Evolutionary conservation across 108 stramenopile species (phyloP), one percentile per base, ranked within the genome.

Genomic region (Cyclotella distinguenda): DNA sequence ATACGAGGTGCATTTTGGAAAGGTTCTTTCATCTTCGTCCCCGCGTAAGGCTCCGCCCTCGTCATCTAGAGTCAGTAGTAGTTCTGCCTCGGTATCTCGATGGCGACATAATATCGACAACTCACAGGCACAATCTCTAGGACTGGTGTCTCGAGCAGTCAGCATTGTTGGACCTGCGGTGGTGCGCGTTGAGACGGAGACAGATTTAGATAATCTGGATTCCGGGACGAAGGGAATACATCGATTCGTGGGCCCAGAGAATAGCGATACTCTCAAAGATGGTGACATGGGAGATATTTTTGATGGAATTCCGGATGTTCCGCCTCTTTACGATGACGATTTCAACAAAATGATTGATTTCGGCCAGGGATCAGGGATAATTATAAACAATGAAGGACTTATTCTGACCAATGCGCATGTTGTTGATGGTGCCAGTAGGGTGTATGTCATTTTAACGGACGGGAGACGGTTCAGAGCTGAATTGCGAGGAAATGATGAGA

Each of bases 361-460:
- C 63, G 92, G 90, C 3, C 91, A 90, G 57, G 95, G 95, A 23
- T 91, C 91, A 3, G 95, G 95, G 25, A 55, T 96, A 26, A 89
- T 96, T 15, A 83, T 91, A 46, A 81, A 83, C 27, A 45, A 68
- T 16, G 80, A 91, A 51, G 91, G 95, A 22, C 84, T 84, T 47
- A 83, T 96, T 43, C 61, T 94, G 34, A 96, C 95, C 21, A 96
- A 96, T 64, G 93, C 93, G 2, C 95, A 96, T 71, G 95, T 96
- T 16, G 84, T 96, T 16, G 88, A 94, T 66, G 85, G 82, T 42
- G 85, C 87, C 19, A 82, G 67, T 21, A 85, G 82, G 39, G 83
- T 96, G 4, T 84, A 77, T 36, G 85, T 94, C 6, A 86, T 87
- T 16, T 59, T 96, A 43, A 89, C 93, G 9, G 89, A 91, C 78